phyloP scores from a whole-genome alignment of 2,329 filamentous ascomycete genomes.

The Fusarium aywerte region DNA sequence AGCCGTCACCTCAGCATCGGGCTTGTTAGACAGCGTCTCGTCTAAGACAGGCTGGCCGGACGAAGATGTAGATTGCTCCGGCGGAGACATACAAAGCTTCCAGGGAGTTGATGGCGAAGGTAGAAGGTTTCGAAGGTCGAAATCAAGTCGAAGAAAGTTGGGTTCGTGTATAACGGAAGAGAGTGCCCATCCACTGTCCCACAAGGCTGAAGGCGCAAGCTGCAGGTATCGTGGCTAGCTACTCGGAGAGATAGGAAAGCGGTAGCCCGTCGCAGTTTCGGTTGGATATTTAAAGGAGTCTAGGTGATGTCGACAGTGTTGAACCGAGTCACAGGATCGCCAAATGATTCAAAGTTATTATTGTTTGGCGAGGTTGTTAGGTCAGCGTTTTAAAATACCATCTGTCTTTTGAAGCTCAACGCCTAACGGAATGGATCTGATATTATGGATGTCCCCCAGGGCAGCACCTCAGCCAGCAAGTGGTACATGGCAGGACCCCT shows the following conservation, averaged over 20 bases:
- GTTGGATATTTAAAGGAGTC: background rate
- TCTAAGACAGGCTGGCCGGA: slow-evolving; percentile 46
- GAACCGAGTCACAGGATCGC: background rate
- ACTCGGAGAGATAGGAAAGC: slow-evolving; percentile 5
- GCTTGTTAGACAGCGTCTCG: slow-evolving; percentile 45
- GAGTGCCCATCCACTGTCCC: slow-evolving; percentile 41
- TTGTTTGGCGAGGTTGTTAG: slow-evolving; percentile 29
- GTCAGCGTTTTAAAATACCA: slow-evolving; percentile 31
- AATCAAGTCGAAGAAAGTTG: slow-evolving; percentile 21
- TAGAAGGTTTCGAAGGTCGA: background rate
- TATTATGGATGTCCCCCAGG: slow-evolving; percentile 4
- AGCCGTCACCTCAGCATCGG: slow-evolving; percentile 46
- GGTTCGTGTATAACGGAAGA: slow-evolving; percentile 25
- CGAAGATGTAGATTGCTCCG: slow-evolving; percentile 46
- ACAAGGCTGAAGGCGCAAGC: slow-evolving; percentile 33
- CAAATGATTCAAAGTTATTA: background rate
- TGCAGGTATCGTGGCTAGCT: slow-evolving; percentile 31
- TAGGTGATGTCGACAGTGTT: background rate
- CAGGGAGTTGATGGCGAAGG: slow-evolving; percentile 2
- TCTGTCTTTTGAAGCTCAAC: background rate
- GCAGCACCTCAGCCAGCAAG: background rate
- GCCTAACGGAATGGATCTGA: background rate
- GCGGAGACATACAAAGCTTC: slow-evolving; percentile 53
- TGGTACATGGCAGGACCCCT: slow-evolving; percentile 34
- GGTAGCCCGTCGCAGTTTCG: background rate